Percentiles rank a stretch among this genome's conserved stretches.
Conservation (phyloP, 768 basidiomycete genomes). For the Coprinopsis marcescibilis region DNA sequence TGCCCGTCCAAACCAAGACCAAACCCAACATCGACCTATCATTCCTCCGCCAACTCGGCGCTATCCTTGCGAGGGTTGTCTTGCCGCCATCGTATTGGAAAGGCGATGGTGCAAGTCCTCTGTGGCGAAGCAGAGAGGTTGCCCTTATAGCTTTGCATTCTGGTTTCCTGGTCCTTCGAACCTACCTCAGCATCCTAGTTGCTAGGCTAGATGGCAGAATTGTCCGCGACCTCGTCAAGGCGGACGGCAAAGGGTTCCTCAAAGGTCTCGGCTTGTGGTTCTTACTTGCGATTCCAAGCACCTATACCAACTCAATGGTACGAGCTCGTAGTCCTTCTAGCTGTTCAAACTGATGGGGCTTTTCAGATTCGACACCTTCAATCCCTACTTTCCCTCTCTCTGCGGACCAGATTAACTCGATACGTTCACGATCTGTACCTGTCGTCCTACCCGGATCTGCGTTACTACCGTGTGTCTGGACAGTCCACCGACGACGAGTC, state of each 20-base stretch:
- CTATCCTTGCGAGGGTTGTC: constrained; percentile 67
- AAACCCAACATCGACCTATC: constrained; percentile 66
- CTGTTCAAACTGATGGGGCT: neutral
- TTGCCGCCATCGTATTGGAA: constrained; percentile 43
- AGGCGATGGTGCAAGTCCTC: constrained; percentile 8
- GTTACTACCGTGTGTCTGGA: constrained; percentile 50
- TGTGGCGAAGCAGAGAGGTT: constrained; percentile 56
- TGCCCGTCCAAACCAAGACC: constrained; percentile 32
- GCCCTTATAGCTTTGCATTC: constrained; percentile 74
- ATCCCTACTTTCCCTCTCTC: constrained; percentile 72
- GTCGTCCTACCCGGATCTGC: constrained; percentile 60
- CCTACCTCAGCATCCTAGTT: constrained; percentile 82
- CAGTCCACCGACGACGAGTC: constrained; percentile 4
- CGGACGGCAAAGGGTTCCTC: constrained; percentile 79
- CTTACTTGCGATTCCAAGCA: constrained; percentile 83
- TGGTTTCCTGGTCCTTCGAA: constrained; percentile 78
- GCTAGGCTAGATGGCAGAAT: constrained; percentile 87
- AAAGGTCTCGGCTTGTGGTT: constrained; percentile 86
- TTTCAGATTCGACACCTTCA: constrained; percentile 82
- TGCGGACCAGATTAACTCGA: constrained; percentile 82
- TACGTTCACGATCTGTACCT: constrained; percentile 93
- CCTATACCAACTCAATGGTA: constrained; percentile 95
- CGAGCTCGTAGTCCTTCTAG: constrained; percentile 10
- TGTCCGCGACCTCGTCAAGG: constrained; percentile 83
- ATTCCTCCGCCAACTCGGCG: constrained; percentile 67